Evolutionary conservation across 140 eudicot species (phyloP), one percentile per base, ranked within the genome.

Genomic region (Erigeron philadelphicus): DNA sequence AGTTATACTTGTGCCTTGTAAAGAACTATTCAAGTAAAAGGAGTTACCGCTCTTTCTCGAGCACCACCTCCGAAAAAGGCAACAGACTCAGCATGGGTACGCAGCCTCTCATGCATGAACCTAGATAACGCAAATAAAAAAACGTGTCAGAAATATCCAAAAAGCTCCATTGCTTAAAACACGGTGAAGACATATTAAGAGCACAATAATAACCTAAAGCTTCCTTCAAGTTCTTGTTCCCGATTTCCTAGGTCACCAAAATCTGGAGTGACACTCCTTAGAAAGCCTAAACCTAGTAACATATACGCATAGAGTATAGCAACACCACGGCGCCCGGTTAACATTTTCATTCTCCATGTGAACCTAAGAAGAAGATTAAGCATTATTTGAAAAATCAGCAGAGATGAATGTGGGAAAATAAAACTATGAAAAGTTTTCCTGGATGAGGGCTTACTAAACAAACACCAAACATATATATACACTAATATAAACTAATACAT

Each of bases 31-130:
- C 35, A 66, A 58, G 53, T 6, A 25, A 7, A 31, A 56, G 57
- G 42, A 7, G 61, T 72, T 84, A 88, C 98, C 93, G 83, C 93
- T 81, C 83, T 92, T 76, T 92, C 98, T 71, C 98, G 82, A 60
- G 96, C 87, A 76, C 96, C 98, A 16, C 98, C 98, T 47, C 98
- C 98, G 72, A 92, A 92, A 84, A 92, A 92, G 67, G 98, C 98
- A 84, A 92, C 91, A 63, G 98, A 92, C 78, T 92, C 98, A 61
- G 98, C 98, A 84, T 92, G 98, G 17, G 98, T 88, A 18, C 98
- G 88, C 72, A 92, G 78, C 68, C 98, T 92, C 76, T 92, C 98
- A 52, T 92, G 98, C 96, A 92, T 92, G 81, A 80, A 92, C 90
- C 98, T 92, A 35, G 64, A 46, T 46, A 64, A 68, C 70, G 50